These are phyloP conservation scores for Botrytis cinerea DNA, from an alignment of 2,329 filamentous ascomycete species.

Conservation along the genomic window DNA sequence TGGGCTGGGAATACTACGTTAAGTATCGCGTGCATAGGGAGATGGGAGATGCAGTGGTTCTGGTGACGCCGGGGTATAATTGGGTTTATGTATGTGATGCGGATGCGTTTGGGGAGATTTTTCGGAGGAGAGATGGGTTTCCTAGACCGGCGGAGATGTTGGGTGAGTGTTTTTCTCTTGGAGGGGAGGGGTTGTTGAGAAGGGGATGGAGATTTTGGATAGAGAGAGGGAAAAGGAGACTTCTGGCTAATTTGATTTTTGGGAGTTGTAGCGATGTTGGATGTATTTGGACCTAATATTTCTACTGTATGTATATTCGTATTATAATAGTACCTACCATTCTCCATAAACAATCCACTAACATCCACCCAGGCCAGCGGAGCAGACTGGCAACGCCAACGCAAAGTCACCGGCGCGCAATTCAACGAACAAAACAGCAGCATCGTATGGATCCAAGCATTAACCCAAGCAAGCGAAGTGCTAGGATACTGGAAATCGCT, in stretches of 20 bases:
- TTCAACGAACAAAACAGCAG: conserved; percentile 9
- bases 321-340: not conserved
- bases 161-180: not conserved
- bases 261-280: not conserved
- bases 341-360: not conserved
- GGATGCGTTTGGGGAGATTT: not conserved
- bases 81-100: not conserved
- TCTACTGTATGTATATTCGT: not conserved
- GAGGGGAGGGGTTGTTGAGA: no score
- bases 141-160: not conserved
- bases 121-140: not conserved
- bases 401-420: not conserved
- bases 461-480: not conserved
- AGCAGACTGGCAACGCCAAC: conserved; percentile 19
- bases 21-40: not conserved
- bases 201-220: not conserved
- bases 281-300: not conserved
- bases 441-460: not conserved
- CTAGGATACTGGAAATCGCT: not conserved
- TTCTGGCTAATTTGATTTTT: not conserved
- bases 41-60: not conserved
- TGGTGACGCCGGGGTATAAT: not conserved
- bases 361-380: not conserved
- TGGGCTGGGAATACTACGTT: not conserved
- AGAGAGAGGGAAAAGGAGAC: no score